Evolutionary conservation across 2,329 filamentous ascomycete genomes (phyloP).

Genomic region (Colletotrichum simmondsii): DNA sequence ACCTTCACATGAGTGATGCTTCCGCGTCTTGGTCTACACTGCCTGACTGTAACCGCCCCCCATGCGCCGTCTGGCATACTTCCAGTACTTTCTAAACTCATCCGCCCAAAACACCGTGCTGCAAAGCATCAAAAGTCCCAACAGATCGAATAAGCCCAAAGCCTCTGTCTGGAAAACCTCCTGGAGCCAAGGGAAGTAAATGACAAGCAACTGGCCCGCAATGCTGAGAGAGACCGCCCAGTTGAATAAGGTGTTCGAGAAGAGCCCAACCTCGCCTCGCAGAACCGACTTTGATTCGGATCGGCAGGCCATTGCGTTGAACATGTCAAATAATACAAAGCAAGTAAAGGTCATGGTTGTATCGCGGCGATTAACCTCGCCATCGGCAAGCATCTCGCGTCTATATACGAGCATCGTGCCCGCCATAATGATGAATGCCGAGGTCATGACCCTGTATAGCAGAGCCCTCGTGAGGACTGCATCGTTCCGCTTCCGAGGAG

Average conservation of each 20-base stretch:
- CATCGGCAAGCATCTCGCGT: slow-evolving; percentile 87
- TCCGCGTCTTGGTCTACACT: slow-evolving; percentile 55
- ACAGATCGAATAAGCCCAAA: slow-evolving; percentile 77
- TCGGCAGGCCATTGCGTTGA: slow-evolving; percentile 94
- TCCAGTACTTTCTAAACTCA: slow-evolving; percentile 85
- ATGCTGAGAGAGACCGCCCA: slow-evolving; percentile 91
- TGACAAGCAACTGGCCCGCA: slow-evolving; percentile 87
- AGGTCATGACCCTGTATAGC: slow-evolving; percentile 86
- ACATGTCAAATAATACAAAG: slow-evolving; percentile 99
- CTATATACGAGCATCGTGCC: slow-evolving; percentile 93
- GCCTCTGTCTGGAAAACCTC: slow-evolving; percentile 96
- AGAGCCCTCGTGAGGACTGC: slow-evolving; percentile 89
- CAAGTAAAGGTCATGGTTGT: slow-evolving; percentile 99
- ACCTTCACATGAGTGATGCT: slow-evolving; percentile 10
- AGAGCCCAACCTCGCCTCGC: slow-evolving; percentile 83
- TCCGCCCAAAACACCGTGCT: slow-evolving; percentile 97
- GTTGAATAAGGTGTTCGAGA: slow-evolving; percentile 94
- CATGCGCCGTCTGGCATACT: slow-evolving; percentile 67
- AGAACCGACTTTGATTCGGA: slow-evolving; percentile 91
- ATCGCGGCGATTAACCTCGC: slow-evolving; percentile 88
- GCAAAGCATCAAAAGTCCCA: slow-evolving; percentile 78
- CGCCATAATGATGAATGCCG: slow-evolving; percentile 88
- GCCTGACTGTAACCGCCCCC: slow-evolving; percentile 73
- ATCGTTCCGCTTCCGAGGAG: slow-evolving; percentile 84
- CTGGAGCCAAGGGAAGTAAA: slow-evolving; percentile 95